Evolutionary conservation across 2,329 filamentous ascomycete species (phyloP).

Genomic region (Alternaria postmessia): DNA sequence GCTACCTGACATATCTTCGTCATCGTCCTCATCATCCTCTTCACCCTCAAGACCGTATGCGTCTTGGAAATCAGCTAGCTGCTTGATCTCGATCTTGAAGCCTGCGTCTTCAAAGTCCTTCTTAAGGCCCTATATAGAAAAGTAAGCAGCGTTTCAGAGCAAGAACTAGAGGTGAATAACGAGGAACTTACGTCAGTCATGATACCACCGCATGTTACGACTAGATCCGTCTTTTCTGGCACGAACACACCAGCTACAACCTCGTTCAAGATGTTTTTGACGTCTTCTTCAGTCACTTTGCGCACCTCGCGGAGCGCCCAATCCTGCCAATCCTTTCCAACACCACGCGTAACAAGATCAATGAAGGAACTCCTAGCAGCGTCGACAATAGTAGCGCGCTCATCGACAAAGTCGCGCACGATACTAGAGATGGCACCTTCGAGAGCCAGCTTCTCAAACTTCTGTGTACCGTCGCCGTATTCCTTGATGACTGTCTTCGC

Average conservation of each 20-base stretch:
- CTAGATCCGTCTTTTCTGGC: slow-evolving; percentile 80
- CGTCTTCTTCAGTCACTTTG: slow-evolving; percentile 76
- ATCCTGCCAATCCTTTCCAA: slow-evolving; percentile 80
- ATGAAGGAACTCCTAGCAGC: slow-evolving; percentile 87
- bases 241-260: slow-evolving; percentile 82
- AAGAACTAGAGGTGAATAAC: neutral
- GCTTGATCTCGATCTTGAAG: slow-evolving; percentile 78
- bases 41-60: slow-evolving; percentile 81
- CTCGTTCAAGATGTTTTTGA: slow-evolving; percentile 75
- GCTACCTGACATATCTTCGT: slow-evolving; percentile 65
- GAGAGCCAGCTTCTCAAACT: slow-evolving; percentile 81
- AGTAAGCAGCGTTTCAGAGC: neutral
- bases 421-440: slow-evolving; percentile 92
- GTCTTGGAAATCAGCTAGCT: slow-evolving; percentile 83
- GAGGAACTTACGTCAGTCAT: slow-evolving; percentile 77
- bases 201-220: slow-evolving; percentile 85
- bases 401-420: slow-evolving; percentile 84
- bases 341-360: slow-evolving; percentile 77
- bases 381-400: slow-evolving; percentile 82
- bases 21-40: slow-evolving; percentile 64
- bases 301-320: slow-evolving; percentile 79
- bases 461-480: slow-evolving; percentile 73
- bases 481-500: slow-evolving; percentile 77
- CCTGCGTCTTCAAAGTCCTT: slow-evolving; percentile 77
- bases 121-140: slow-evolving; percentile 68